Base-by-base conservation (phyloP, 305 asterid genomes). In the Fraxinus sp. region DNA sequence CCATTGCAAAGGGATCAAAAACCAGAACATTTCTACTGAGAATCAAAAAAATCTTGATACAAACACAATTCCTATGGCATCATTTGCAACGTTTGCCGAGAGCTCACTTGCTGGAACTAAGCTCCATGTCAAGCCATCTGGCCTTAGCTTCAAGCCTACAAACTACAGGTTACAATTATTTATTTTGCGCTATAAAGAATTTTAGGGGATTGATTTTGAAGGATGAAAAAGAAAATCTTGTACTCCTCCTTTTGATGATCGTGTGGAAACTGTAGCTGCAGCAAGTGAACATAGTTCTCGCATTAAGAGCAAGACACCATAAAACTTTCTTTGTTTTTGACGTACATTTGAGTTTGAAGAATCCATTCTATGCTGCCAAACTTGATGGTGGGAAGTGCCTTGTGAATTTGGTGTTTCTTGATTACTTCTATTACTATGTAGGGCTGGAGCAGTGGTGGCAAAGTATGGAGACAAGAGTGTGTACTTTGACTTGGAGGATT, bases 381-480 rank as follows among this genome's bases (percentile, higher is more conserved):
- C 4, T 14, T 46, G 32, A 28, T 37, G 70, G 46, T 4, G 8
- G 35, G 9, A 22, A 10, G 20, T 77, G 39, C 52, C 22, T 41
- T 41, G 41, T 66, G 26, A 4, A 72, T 75, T 20, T 49, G 55
- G 32, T 32, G 18, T 59, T 64, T 64, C 33, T 64, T 16, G 28
- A 6, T 72, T n/a, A 55, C 43, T 37, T 26, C n/a, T 24, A 26
- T 28, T 79, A 32, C 52, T 77, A 68, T 78, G 72, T 81, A 94
- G 97, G 92, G 87, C 89, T 84, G 91, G 96, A 75, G 85, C 91
- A 36, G 97, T 93, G 80, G 97, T 96, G 20, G 98, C 99, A 7
- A 96, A 94, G 85, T 94, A 94, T 76, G 98, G 99, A 73, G 99
- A 96, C 86, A 96, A 96, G 84, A 93, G 97, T 88, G 96, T 94